Conservation (phyloP, 371 early-diverging fungal genomes). For the Catenaria anguillulae region DNA sequence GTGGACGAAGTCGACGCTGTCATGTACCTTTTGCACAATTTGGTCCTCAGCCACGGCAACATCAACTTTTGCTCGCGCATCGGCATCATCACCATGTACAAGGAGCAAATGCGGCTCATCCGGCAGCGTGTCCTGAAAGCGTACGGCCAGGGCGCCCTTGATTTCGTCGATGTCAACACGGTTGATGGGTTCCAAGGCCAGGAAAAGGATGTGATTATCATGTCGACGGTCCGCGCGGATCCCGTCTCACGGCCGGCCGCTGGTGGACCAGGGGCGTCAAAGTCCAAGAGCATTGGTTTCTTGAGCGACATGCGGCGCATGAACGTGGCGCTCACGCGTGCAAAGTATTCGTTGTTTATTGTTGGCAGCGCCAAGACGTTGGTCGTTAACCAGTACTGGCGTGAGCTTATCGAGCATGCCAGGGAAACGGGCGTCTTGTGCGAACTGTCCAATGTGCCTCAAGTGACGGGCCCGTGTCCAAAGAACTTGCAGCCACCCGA, state of each 20-base stretch:
- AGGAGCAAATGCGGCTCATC: constrained; percentile 61
- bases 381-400: constrained; percentile 47
- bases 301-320: constrained; percentile 72
- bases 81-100: constrained; percentile 88
- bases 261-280: too few relatives aligned
- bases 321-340: constrained; percentile 93
- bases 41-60: constrained; percentile 37
- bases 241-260: constrained; percentile 18
- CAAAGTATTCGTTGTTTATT: constrained; percentile 74
- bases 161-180: constrained; percentile 81
- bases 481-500: too few relatives aligned
- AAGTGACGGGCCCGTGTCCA: too few relatives aligned
- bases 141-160: constrained; percentile 46
- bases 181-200: constrained; percentile 99
- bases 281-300: constrained; percentile 85
- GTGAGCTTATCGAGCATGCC: constrained; percentile 26
- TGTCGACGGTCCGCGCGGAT: constrained; percentile 84
- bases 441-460: too few relatives aligned
- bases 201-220: constrained; percentile 91
- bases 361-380: constrained; percentile 61
- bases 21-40: constrained; percentile 44
- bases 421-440: constrained; percentile 1
- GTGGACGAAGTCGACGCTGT: constrained; percentile 60
- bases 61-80: constrained; percentile 55
- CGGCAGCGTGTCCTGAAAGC: constrained; percentile 39